Percentiles rank a stretch among this genome's conserved stretches.
Evolutionary conservation across 805 yeast species (phyloP).

Genomic region (Candida succiphila): DNA sequence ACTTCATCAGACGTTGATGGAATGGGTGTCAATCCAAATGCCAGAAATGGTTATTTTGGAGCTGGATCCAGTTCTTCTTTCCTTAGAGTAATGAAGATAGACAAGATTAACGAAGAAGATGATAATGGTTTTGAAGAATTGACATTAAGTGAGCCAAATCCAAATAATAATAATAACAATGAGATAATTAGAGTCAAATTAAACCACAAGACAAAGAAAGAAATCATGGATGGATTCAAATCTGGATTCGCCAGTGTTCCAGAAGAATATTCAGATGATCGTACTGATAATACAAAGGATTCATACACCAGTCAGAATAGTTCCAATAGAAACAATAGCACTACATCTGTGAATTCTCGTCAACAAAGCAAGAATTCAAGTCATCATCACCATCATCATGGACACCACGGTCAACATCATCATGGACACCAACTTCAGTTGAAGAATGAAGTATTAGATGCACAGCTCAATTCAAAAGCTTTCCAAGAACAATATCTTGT

Average conservation of each 20-base stretch:
- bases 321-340: too few relatives aligned
- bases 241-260: constrained; percentile 11
- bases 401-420: constrained; percentile 1
- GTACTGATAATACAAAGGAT: too few relatives aligned
- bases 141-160: constrained; percentile 3
- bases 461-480: constrained; percentile 10
- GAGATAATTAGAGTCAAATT: constrained; percentile 2
- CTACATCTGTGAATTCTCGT: not conserved
- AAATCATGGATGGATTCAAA: constrained; percentile 12
- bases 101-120: constrained; percentile 15
- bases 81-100: constrained; percentile 26
- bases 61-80: constrained; percentile 51
- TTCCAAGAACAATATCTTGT: constrained; percentile 21
- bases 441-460: constrained; percentile 1
- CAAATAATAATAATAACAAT: not conserved
- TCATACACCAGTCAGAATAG: too few relatives aligned
- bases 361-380: not conserved
- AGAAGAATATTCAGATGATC: not conserved
- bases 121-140: constrained; percentile 10
- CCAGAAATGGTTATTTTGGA: constrained; percentile 52
- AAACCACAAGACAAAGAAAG: constrained; percentile 9
- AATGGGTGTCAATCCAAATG: constrained; percentile 50
- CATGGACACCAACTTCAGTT: too few relatives aligned
- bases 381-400: not conserved
- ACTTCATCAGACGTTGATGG: constrained; percentile 36